These are phyloP conservation scores for Mycena vitilis DNA, from an alignment of 768 basidiomycete species.

Conservation along the genomic window DNA sequence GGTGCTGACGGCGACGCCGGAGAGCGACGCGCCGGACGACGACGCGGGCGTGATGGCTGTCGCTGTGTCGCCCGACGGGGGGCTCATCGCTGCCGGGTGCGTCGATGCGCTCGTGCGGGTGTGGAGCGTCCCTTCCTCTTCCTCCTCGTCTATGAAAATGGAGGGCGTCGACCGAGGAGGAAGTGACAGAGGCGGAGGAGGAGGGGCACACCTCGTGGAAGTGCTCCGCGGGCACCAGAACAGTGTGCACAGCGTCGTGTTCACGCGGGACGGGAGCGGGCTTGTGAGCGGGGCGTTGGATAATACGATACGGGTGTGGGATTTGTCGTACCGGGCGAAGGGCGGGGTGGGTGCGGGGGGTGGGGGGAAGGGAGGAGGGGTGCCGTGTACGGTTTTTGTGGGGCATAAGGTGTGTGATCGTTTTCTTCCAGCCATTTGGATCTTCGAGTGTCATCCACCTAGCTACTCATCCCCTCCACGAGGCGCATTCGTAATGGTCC, in stretches of 20 bases:
- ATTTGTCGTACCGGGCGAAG: slow-evolving; percentile 52
- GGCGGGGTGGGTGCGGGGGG: no score
- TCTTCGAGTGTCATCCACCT: no score
- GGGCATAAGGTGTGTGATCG: slow-evolving; percentile 78
- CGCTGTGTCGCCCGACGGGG: slow-evolving; percentile 70
- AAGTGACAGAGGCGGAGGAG: no score
- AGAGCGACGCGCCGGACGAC: slow-evolving; percentile 33
- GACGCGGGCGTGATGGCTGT: slow-evolving; percentile 71
- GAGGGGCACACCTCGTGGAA: slow-evolving; percentile 68
- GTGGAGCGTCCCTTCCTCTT: slow-evolving; percentile 59
- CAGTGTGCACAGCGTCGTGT: slow-evolving; percentile 90
- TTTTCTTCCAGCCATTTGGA: no score
- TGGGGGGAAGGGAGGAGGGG: slow-evolving; percentile 38
- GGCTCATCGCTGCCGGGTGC: slow-evolving; percentile 57
- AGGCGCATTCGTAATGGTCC: no score
- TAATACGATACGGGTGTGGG: slow-evolving; percentile 90
- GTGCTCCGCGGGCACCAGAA: slow-evolving; percentile 83
- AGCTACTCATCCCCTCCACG: no score
- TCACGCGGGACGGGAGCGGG: slow-evolving; percentile 92
- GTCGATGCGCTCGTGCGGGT: slow-evolving; percentile 74
- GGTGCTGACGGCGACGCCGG: slow-evolving; percentile 33
- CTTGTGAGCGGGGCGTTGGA: slow-evolving; percentile 94
- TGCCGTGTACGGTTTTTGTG: slow-evolving; percentile 71
- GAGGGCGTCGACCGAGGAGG: no score
- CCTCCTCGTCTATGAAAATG: no score